Evolutionary conservation across 75 land plant species (phyloP), one percentile per base, ranked within the genome.

Genomic region (Pseudotsuga menziesii): DNA sequence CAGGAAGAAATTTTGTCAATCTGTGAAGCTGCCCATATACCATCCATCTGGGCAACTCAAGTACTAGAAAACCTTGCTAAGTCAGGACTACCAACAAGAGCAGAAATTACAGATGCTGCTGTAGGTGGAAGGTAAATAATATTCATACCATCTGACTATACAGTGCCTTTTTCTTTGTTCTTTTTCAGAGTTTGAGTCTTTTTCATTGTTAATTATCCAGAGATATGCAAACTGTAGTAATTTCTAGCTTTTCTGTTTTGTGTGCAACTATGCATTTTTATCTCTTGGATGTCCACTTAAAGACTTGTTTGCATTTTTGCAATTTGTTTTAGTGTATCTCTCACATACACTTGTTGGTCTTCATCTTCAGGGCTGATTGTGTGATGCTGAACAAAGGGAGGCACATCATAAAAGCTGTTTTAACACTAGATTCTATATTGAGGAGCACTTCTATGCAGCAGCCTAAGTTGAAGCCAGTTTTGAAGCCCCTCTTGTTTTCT

Each of bases 41-140:
- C 91, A 29, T 85, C 88, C 25, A 87, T 90, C 52, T 87, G 89
- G 89, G 91, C 91, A 26, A 90, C 91, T 48, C 89, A 87, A 76
- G 91, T 90, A 25, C 76, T 90, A 55, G 91, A 87, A 75, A 83
- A 82, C 32, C 78, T 87, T 73, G 80, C 86, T 25, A 90, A 90
- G 75, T 81, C 75, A 17, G 91, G 91, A 11, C 69, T 90, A 13
- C 89, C 89, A 29, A 78, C 91, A 26, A 88, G 91, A 78, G 87
- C 91, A 70, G 91, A 90, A 63, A 82, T 90, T 75, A 87, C 89
- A n/a, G 91, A 90, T 79, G 89, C 86, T 14, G 87, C 85, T 36
- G 69, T 63, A 72, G 91, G 81, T 57, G 81, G 82, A 59, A 90
- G 91, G 91, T 85, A 59, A 77, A 57, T 19, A 20, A 57, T 84